Base-by-base conservation (phyloP, 2,329 filamentous ascomycete species). In the Bipolaris victoriae region DNA sequence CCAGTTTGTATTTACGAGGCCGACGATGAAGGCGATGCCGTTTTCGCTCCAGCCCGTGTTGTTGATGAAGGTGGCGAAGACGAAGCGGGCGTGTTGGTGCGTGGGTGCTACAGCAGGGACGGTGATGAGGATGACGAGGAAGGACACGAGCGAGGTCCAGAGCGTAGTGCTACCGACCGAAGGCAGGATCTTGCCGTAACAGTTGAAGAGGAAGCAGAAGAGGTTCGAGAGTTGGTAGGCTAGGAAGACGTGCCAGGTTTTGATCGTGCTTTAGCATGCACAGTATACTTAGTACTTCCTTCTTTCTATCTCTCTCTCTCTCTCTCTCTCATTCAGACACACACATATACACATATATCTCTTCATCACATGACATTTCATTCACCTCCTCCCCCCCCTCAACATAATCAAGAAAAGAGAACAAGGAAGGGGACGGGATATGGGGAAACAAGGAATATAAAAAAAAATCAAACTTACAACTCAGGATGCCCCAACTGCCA, bases 61-160 rank as follows among this genome's bases (percentile, higher is more conserved):
- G 68, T 83, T 84, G 71, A 80, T 78, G 62, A 83, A 83, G 37
- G 77, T 81, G 0, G 79, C 77, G 62, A 83, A 84, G 60, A 84
- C 82, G 66, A 83, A 83, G 20, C 76, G 72, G 51, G 80, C 78
- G 35, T 76, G 70, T 52, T 81, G 76, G 58, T 81, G 78, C 1
- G 75, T 76, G 1, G 78, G 77, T 6, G 79, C 77, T 18, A 72
- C 73, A 4, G 79, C 74, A 0, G 81, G 80, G 3, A 83, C 77
- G 5, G 78, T 79, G 56, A 84, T 77, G 37, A 83, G 69, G 60
- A 82, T 82, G 43, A 82, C 76, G 33, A 78, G 52, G 61, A 83
- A 82, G 47, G 80, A 81, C 46, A 80, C 55, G 35, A 83, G 72
- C 3, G 80, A 81, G 37, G 73, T 80, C 63, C 78, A 82, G 15